A percentile compares a stretch with the other conserved stretches of the same genome.
phyloP scores from a whole-genome alignment of 2,329 filamentous ascomycete species.

The Hymenoscyphus infarciens region DNA sequence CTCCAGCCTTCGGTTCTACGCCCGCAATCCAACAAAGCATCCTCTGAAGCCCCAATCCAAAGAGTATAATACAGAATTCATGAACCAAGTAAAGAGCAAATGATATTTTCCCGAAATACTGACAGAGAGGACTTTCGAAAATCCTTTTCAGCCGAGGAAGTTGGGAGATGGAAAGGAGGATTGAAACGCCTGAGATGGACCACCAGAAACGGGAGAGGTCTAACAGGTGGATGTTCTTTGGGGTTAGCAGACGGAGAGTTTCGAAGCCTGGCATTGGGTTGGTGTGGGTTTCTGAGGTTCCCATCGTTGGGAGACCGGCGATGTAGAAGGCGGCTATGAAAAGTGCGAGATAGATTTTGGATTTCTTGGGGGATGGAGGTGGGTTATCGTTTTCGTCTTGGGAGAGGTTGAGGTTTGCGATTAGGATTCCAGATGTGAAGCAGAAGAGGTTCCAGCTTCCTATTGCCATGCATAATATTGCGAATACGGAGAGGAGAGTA shows the following conservation, averaged over 20 bases:
- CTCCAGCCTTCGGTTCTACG: conserved; percentile 7
- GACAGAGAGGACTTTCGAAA: conserved; percentile 47
- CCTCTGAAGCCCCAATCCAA: conserved; percentile 26
- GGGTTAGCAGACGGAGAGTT: conserved; percentile 19
- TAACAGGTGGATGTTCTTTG: conserved; percentile 20
- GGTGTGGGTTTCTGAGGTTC: conserved; percentile 10
- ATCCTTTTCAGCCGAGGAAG: conserved; percentile 38
- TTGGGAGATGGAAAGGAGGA: conserved; percentile 33
- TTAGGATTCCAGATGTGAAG: conserved; percentile 24
- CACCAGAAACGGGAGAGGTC: conserved; percentile 27
- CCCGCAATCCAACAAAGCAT: conserved; percentile 14
- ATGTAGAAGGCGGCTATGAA: conserved; percentile 24
- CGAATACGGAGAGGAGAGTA: conserved; percentile 16
- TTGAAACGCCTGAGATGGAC: conserved; percentile 24
- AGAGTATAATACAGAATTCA: conserved; percentile 31
- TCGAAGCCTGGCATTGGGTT: conserved; percentile 28
- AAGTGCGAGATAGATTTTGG: conserved; percentile 13
- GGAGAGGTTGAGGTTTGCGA: conserved; percentile 26
- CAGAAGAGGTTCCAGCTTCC: conserved; percentile 30
- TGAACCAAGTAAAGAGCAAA: conserved; percentile 54
- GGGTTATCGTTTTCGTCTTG: conserved; percentile 18
- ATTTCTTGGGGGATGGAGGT: neutral
- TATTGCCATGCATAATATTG: conserved; percentile 14
- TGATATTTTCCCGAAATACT: conserved; percentile 53
- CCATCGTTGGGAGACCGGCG: conserved; percentile 25